A percentile compares a stretch with the other conserved stretches of the same genome.
Evolutionary conservation across 345 rosid genomes (phyloP).

Genomic region (Leavenworthia alabamica): DNA sequence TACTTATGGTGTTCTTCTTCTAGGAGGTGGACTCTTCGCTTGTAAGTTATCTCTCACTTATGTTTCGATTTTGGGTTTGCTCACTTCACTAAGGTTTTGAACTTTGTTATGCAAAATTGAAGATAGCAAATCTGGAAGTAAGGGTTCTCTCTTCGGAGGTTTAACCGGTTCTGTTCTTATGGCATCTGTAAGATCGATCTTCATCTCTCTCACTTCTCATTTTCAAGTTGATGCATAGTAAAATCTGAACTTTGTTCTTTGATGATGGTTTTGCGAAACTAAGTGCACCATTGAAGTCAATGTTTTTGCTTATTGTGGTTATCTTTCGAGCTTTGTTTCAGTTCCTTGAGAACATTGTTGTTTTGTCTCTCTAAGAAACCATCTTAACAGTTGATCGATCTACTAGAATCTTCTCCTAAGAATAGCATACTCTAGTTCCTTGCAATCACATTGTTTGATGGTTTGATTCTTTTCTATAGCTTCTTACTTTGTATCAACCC

Average conservation of each 20-base stretch:
- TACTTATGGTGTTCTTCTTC: slow-evolving; percentile 58
- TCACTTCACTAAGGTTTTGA: not conserved
- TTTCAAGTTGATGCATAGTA: not conserved
- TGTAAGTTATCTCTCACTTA: slow-evolving; percentile 35
- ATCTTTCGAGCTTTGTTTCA: not conserved
- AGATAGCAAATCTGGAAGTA: slow-evolving; percentile 66
- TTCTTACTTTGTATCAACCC: not conserved
- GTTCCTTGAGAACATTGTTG: not conserved
- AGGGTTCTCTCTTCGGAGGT: slow-evolving; percentile 76
- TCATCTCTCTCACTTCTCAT: not conserved
- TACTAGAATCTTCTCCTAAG: not conserved
- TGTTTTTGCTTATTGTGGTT: not conserved
- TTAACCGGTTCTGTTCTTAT: slow-evolving; percentile 64
- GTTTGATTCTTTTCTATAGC: not conserved
- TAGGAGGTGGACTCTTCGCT: slow-evolving; percentile 76
- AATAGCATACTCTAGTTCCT: not conserved
- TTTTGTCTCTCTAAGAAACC: not conserved
- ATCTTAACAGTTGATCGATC: not conserved
- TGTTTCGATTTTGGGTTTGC: not conserved
- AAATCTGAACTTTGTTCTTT: not conserved
- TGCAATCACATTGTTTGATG: not conserved
- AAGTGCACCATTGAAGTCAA: not conserved
- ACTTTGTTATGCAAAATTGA: not conserved
- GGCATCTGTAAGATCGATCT: slow-evolving; percentile 50
- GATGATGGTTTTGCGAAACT: slow-evolving; percentile 8